Percentiles rank a stretch among this genome's conserved stretches.
These are phyloP conservation scores for Coemansia sp. DNA, from an alignment of 192 early-diverging fungal genomes.

Conservation along the genomic window DNA sequence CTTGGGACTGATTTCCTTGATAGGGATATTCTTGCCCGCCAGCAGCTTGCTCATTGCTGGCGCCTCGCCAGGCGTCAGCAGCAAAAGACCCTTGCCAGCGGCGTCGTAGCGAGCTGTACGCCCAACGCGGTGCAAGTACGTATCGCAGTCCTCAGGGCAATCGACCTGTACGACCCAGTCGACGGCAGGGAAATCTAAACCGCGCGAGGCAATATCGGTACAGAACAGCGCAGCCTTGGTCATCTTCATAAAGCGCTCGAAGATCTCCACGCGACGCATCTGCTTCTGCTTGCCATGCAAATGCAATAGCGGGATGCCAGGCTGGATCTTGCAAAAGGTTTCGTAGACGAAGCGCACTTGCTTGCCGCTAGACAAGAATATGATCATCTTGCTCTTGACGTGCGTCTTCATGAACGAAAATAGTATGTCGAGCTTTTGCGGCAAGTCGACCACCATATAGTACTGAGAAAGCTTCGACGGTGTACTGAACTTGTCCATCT, in stretches of 20 bases:
- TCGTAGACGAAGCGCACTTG: conserved; percentile 96
- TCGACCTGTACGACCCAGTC: conserved; percentile 99
- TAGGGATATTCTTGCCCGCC: conserved; percentile 77
- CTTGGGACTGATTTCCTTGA: conserved; percentile 90
- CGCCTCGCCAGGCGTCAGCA: conserved; percentile 88
- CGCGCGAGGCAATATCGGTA: conserved; percentile 96
- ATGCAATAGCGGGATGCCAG: conserved; percentile 88
- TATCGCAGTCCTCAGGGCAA: conserved; percentile 95
- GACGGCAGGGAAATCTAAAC: conserved; percentile 96
- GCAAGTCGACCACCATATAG: conserved; percentile 82
- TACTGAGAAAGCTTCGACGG: conserved; percentile 84
- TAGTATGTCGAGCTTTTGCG: conserved; percentile 93
- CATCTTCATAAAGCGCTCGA: conserved; percentile 83
- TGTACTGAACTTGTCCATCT: conserved; percentile 78
- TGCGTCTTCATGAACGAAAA: conserved; percentile 97
- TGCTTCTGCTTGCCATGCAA: conserved; percentile 99
- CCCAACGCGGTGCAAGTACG: conserved; percentile 98
- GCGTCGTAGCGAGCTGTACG: conserved; percentile 95
- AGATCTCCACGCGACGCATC: conserved; percentile 90
- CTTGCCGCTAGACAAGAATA: conserved; percentile 96
- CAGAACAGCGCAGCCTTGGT: conserved; percentile 83
- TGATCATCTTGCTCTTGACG: conserved; percentile 83
- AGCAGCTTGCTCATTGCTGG: conserved; percentile 79
- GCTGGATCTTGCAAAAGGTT: conserved; percentile 93
- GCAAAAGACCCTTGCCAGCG: conserved; percentile 82